Evolutionary conservation across 768 basidiomycete species (phyloP).

Genomic region (Suillus discolor): DNA sequence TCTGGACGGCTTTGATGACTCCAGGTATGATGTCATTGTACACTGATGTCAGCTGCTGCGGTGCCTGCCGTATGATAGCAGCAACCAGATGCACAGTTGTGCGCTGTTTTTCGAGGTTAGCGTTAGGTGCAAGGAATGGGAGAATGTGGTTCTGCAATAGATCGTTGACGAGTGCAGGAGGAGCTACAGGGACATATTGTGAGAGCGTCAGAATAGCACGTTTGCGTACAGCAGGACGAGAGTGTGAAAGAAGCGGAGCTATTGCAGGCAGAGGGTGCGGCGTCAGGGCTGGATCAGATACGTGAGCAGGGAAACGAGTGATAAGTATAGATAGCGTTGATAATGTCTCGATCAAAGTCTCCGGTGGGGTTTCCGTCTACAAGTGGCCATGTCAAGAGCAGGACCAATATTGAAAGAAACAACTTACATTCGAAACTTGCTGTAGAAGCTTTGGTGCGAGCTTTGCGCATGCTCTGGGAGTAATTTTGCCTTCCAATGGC

Average conservation of each 20-base stretch:
- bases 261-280: conserved; percentile 68
- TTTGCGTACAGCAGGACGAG: conserved; percentile 87
- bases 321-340: conserved; percentile 88
- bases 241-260: conserved; percentile 71
- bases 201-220: conserved; percentile 86
- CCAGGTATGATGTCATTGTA: conserved; percentile 69
- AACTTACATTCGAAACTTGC: conserved; percentile 73
- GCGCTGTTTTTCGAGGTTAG: conserved; percentile 68
- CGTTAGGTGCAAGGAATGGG: conserved; percentile 54
- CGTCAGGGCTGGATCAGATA: conserved; percentile 53
- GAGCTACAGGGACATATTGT: conserved; percentile 78
- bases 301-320: conserved; percentile 75
- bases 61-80: conserved; percentile 76
- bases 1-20: conserved; percentile 65
- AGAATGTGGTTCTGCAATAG: conserved; percentile 61
- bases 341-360: conserved; percentile 81
- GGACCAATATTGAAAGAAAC: not conserved
- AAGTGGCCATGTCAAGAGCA: conserved; percentile 13
- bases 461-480: conserved; percentile 77
- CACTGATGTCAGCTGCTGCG: conserved; percentile 62
- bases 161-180: conserved; percentile 59
- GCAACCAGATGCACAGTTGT: conserved; percentile 81
- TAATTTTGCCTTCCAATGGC: conserved; percentile 79
- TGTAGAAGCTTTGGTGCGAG: conserved; percentile 81
- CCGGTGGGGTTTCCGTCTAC: conserved; percentile 71